Evolutionary conservation across 306 rosid species (phyloP).

Genomic region (Casuarina glauca): DNA sequence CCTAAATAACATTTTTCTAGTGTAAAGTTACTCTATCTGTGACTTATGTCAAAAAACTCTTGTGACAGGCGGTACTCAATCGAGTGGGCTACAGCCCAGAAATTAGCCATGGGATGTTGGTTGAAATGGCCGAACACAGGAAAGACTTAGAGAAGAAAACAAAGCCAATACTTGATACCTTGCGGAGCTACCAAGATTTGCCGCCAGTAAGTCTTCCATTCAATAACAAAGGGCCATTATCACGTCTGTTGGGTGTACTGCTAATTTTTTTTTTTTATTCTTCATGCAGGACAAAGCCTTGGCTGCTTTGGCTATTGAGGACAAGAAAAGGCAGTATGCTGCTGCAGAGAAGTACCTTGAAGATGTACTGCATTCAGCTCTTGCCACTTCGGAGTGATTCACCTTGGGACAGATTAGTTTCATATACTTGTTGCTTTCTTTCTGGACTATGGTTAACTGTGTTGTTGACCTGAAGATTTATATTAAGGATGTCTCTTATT

Average conservation of each 20-base stretch:
- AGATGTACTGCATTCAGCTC: slow-evolving; percentile 88
- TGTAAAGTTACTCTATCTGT: slow-evolving; percentile 1
- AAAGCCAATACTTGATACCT: slow-evolving; percentile 85
- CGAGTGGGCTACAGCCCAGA: slow-evolving; percentile 87
- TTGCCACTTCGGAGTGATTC: slow-evolving; percentile 52
- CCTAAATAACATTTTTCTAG: not conserved
- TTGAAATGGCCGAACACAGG: slow-evolving; percentile 83
- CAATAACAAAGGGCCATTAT: not conserved
- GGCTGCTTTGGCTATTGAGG: slow-evolving; percentile 98
- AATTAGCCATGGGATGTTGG: slow-evolving; percentile 80
- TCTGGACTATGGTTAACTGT: slow-evolving; percentile 10
- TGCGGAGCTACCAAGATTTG: slow-evolving; percentile 91
- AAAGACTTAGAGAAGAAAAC: slow-evolving; percentile 94
- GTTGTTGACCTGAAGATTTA: slow-evolving; percentile 11
- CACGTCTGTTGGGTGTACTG: not conserved
- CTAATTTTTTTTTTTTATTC: slow-evolving; percentile 19
- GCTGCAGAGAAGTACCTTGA: slow-evolving; percentile 94
- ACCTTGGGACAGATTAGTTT: not conserved
- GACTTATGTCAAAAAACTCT: slow-evolving; percentile 10
- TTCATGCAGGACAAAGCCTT: slow-evolving; percentile 84
- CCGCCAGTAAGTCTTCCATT: slow-evolving; percentile 59
- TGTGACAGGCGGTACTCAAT: slow-evolving; percentile 71
- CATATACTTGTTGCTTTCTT: not conserved
- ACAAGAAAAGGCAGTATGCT: slow-evolving; percentile 87
- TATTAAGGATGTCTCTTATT: not conserved